Evolutionary conservation across 345 rosid species (phyloP).

Genomic region (Euphorbia lathyris): DNA sequence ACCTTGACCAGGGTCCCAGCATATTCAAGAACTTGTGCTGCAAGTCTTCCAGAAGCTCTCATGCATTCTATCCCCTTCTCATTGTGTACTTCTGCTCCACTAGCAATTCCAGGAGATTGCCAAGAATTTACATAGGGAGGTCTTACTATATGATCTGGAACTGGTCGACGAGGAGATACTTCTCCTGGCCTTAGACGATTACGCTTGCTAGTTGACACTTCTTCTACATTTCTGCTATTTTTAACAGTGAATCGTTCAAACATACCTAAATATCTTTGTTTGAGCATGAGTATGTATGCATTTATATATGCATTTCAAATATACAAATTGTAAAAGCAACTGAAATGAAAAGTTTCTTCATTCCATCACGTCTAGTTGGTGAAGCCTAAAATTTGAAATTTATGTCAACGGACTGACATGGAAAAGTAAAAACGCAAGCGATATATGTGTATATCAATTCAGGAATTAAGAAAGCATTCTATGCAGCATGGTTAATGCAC

Average conservation of each 20-base stretch:
- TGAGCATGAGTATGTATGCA: neutral
- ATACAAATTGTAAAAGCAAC: slow-evolving; percentile 6
- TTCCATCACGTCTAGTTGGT: neutral
- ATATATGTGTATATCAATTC: neutral
- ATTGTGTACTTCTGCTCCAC: slow-evolving; percentile 74
- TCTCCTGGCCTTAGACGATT: slow-evolving; percentile 65
- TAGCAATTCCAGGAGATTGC: slow-evolving; percentile 60
- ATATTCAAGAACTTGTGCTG: slow-evolving; percentile 74
- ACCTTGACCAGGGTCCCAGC: slow-evolving; percentile 91
- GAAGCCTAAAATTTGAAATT: neutral
- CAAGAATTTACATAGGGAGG: slow-evolving; percentile 66
- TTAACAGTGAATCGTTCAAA: slow-evolving; percentile 21
- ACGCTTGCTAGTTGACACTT: slow-evolving; percentile 40
- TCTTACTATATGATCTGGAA: slow-evolving; percentile 57
- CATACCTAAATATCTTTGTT: neutral
- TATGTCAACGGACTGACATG: neutral
- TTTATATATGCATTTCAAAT: neutral
- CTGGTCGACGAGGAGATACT: slow-evolving; percentile 68
- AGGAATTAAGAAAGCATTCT: neutral
- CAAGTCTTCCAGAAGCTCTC: slow-evolving; percentile 91
- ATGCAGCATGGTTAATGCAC: neutral
- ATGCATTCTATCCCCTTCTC: slow-evolving; percentile 69
- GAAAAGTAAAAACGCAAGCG: neutral
- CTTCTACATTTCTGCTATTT: slow-evolving; percentile 47
- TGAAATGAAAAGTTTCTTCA: neutral